Conservation (phyloP, 2,329 filamentous ascomycete genomes). For the Trichoderma endophyticum region DNA sequence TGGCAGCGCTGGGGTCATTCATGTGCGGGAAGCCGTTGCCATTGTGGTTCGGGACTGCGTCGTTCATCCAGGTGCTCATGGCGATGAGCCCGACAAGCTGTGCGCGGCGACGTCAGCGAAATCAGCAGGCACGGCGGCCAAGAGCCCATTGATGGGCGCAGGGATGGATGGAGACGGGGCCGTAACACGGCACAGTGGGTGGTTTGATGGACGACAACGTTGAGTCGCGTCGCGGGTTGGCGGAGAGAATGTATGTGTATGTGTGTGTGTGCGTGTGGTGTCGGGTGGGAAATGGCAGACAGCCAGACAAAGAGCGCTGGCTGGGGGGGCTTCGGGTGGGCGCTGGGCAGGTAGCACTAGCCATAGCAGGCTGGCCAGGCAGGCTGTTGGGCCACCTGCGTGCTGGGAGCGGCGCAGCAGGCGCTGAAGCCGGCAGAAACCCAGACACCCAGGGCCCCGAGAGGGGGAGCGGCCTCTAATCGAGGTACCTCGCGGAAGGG, state of each 20-base stretch:
- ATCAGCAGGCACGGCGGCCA: constrained; percentile 38
- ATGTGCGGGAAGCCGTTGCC: constrained; percentile 65
- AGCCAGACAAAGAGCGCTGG: constrained; percentile 18
- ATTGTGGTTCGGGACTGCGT: constrained; percentile 67
- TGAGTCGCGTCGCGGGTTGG: constrained; percentile 43
- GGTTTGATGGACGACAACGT: constrained; percentile 36
- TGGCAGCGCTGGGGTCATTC: constrained; percentile 56
- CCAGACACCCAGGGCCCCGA: background rate
- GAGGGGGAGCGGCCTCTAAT: background rate
- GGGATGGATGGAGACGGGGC: constrained; percentile 42
- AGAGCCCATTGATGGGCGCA: constrained; percentile 41
- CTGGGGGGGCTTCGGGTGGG: constrained; percentile 10
- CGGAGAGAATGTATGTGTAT: constrained; percentile 29
- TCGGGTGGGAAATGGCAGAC: constrained; percentile 32
- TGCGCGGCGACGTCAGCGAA: constrained; percentile 44
- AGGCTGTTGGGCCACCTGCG: constrained; percentile 19
- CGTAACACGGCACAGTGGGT: constrained; percentile 45
- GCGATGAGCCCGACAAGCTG: constrained; percentile 48
- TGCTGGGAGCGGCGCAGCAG: constrained; percentile 12
- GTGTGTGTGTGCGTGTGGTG: constrained; percentile 28
- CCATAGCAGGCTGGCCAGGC: background rate
- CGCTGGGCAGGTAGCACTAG: constrained; percentile 9
- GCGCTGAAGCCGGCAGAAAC: constrained; percentile 17
- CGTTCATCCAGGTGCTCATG: constrained; percentile 73
- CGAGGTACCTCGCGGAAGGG: constrained; percentile 1